These are phyloP conservation scores for Diversispora epigaea DNA, from an alignment of 192 early-diverging fungal species.

Conservation along the genomic window DNA sequence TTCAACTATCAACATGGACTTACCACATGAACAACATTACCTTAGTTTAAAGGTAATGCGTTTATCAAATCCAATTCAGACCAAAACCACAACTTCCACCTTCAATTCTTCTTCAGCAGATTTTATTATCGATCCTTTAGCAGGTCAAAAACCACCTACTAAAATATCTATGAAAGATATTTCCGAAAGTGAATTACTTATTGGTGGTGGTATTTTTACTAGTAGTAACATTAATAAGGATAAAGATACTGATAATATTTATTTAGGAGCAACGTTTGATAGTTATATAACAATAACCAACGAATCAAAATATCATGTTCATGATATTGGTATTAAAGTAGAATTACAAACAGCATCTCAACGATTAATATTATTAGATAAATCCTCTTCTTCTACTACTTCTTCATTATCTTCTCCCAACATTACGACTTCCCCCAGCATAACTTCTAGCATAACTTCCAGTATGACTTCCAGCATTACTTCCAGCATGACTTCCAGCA, in stretches of 20 bases:
- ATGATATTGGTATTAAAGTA: slow-evolving; percentile 73
- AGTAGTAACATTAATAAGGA: not conserved
- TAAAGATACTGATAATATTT: slow-evolving; percentile 82
- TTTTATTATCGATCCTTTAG: not conserved
- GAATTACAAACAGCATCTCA: slow-evolving; percentile 88
- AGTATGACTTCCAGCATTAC: too few species aligned
- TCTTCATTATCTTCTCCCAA: too few species aligned
- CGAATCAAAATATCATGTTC: slow-evolving; percentile 64
- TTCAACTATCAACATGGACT: not conserved
- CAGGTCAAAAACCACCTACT: not conserved
- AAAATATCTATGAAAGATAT: not conserved
- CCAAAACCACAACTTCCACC: not conserved
- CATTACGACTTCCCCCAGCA: too few species aligned
- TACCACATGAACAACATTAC: not conserved
- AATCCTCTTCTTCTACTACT: slow-evolving; percentile 9
- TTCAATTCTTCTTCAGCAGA: not conserved
- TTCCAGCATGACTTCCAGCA: too few species aligned
- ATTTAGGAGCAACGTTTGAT: slow-evolving; percentile 90
- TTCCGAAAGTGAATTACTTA: not conserved
- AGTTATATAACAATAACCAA: slow-evolving; percentile 89
- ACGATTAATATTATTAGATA: slow-evolving; percentile 73
- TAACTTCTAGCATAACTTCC: too few species aligned
- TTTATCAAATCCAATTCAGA: not conserved
- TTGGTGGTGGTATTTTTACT: not conserved
- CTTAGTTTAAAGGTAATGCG: not conserved